Evolutionary conservation across 2,329 filamentous ascomycete genomes (phyloP), one percentile per base, ranked within the genome.

Genomic region (Trichoderma harzianum): DNA sequence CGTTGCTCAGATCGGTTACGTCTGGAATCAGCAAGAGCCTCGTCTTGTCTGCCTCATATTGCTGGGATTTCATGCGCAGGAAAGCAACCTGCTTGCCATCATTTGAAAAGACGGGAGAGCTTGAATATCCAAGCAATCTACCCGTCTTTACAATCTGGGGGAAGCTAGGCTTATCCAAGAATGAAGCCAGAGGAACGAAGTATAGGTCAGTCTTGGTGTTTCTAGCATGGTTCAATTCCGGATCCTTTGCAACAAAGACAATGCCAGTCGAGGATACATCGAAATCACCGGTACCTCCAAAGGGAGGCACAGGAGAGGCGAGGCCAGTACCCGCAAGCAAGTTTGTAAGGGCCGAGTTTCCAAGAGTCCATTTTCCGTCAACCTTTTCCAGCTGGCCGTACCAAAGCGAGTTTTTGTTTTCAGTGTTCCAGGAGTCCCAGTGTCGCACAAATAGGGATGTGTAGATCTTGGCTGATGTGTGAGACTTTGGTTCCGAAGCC

Each of bases 191-290:
- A 0, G 90, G 87, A 5, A 92, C 87, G 61, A 91, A 89, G 80
- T 96, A 97, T 36, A 97, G 87, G 77, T 96, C 92, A 0, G 91
- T 91, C 77, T 95, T 95, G 7, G 94, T 97, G 79, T 92, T 89
- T 71, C 92, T 87, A 0, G 93, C 92, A 3, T 88, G 89, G 76
- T 92, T 89, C 30, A 94, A 81, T 12, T 88, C 83, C 0, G 92
- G 92, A 76, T 94, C 92, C 75, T 93, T 93, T 10, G 93, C 88
- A 11, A 94, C 88, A 77, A 95, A 95, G 7, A 90, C 88, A 67
- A 95, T 85, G 0, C 91, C 92, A 58, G 84, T 80, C 34, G 83
- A 81, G 72, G 89, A 86, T 72, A 95, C 88, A 77, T 97, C 93
- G 77, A 95, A 97, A 80, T 97, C 91, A n/a, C 89, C 88, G 0